phyloP scores from a whole-genome alignment of 305 asterid species.

The Lippia alba region DNA sequence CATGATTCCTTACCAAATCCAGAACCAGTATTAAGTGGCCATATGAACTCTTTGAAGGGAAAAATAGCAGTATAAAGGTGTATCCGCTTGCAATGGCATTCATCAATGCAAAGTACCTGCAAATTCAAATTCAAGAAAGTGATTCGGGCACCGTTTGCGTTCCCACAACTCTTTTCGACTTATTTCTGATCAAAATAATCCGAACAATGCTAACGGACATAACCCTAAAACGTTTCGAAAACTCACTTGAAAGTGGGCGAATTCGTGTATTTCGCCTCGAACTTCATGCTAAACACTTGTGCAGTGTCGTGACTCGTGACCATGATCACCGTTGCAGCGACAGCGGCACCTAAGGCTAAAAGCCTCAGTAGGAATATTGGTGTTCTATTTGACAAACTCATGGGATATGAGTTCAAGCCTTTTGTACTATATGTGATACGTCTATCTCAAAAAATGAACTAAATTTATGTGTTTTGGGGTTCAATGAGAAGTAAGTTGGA shows the following conservation, averaged over 20 bases:
- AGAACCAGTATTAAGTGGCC: constrained; percentile 58
- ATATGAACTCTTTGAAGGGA: constrained; percentile 50
- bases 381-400: constrained; percentile 57
- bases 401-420: constrained; percentile 4
- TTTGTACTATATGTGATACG: not conserved
- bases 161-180: too few relatives aligned
- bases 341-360: constrained; percentile 71
- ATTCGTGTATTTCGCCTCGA: constrained; percentile 69
- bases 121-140: not conserved
- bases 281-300: constrained; percentile 60
- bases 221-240: not conserved
- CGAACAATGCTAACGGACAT: too few relatives aligned
- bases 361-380: constrained; percentile 70
- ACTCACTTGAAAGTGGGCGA: constrained; percentile 79
- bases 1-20: constrained; percentile 58
- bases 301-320: constrained; percentile 69
- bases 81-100: constrained; percentile 70
- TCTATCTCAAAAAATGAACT: not conserved
- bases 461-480: not conserved
- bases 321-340: constrained; percentile 61
- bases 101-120: constrained; percentile 72
- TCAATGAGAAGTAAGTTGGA: not conserved
- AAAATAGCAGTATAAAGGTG: constrained; percentile 59
- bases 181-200: too few relatives aligned
- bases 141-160: too few relatives aligned